A percentile compares a stretch with the other conserved stretches of the same genome.
Evolutionary conservation across 192 early-diverging fungal genomes (phyloP).

Genomic region (Gamsiella multidivaricata): DNA sequence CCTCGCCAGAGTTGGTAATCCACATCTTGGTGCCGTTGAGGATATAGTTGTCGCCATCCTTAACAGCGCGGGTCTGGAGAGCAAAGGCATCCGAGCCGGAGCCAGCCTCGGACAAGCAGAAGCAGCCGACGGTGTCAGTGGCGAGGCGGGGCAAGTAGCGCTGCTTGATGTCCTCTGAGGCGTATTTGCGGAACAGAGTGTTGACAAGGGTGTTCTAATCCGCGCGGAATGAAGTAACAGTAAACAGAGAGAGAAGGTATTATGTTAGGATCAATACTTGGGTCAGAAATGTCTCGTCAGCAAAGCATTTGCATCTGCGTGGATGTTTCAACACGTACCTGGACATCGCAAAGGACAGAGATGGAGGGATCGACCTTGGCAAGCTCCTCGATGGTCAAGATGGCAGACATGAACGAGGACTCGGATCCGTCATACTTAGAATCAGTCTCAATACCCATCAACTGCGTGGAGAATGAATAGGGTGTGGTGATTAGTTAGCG

Average conservation of each 20-base stretch:
- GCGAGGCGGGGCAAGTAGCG: constrained; percentile 90
- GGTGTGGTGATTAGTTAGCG: neutral
- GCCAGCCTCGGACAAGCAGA: constrained; percentile 93
- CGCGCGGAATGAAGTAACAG: neutral
- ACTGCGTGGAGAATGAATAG: constrained; percentile 36
- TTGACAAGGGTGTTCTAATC: constrained; percentile 94
- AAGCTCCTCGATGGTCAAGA: constrained; percentile 90
- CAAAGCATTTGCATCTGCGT: too few species aligned
- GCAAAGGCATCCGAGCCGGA: constrained; percentile 96
- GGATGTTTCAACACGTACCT: constrained; percentile 62
- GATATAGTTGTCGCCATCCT: constrained; percentile 90
- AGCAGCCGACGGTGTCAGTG: constrained; percentile 88
- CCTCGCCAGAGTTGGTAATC: constrained; percentile 96
- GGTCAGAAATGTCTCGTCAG: too few species aligned
- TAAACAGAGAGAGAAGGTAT: neutral
- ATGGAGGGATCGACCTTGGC: constrained; percentile 96
- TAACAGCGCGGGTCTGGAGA: constrained; percentile 84
- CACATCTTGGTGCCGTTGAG: constrained; percentile 93
- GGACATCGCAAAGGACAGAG: constrained; percentile 91
- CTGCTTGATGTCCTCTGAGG: constrained; percentile 73
- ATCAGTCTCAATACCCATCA: constrained; percentile 95
- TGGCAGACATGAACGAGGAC: constrained; percentile 85
- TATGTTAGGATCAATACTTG: too few species aligned
- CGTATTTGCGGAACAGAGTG: constrained; percentile 92
- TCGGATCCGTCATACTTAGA: constrained; percentile 84